These are phyloP conservation scores for Ricinus communis DNA, from an alignment of 345 rosid genomes.

Conservation along the genomic window DNA sequence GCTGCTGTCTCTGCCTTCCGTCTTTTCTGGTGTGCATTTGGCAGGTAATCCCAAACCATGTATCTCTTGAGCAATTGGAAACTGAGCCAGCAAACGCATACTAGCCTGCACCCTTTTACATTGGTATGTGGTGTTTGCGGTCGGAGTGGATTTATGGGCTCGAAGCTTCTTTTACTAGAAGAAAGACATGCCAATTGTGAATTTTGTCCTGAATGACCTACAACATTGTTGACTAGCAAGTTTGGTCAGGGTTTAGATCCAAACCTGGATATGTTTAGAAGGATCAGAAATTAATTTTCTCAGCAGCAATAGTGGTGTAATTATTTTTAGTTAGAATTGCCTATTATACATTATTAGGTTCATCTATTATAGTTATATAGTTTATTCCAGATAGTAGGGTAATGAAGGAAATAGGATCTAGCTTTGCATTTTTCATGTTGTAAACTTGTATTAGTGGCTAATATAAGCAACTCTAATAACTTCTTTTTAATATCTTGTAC, in stretches of 20 bases:
- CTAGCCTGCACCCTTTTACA: background rate
- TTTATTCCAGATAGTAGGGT: background rate
- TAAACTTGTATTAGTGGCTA: background rate
- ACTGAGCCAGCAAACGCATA: background rate
- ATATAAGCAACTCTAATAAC: background rate
- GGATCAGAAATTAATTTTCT: background rate
- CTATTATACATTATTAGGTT: background rate
- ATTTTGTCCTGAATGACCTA: background rate
- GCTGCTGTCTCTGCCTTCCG: background rate
- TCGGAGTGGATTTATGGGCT: background rate
- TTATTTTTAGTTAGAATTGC: background rate
- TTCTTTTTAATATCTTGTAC: no score
- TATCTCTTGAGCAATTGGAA: background rate
- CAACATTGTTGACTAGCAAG: background rate
- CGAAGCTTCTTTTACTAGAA: background rate
- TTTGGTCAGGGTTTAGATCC: background rate
- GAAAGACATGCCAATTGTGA: background rate
- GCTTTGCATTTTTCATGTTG: background rate
- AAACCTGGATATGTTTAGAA: background rate
- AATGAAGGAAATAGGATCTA: background rate
- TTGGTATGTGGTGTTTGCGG: background rate
- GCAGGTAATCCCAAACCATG: background rate
- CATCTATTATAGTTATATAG: background rate
- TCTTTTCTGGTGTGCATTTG: background rate
- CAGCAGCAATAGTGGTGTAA: background rate